A percentile compares a stretch with the other conserved stretches of the same genome.
Conservation (phyloP, 2,329 filamentous ascomycete species). For the Xylaria sp. region DNA sequence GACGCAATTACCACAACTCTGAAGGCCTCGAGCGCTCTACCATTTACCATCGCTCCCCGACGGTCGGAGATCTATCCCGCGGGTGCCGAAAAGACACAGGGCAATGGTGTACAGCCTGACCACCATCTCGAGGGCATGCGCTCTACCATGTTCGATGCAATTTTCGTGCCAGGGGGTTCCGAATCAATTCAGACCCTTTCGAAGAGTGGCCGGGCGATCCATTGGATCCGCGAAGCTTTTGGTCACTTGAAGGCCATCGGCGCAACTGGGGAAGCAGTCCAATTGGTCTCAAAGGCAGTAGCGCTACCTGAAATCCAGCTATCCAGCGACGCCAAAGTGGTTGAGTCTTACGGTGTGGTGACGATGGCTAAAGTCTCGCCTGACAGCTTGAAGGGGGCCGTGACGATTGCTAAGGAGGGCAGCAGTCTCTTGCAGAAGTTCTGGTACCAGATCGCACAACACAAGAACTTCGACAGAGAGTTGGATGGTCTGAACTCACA, state of each 20-base stretch:
- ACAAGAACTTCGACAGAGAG: conserved; percentile 80
- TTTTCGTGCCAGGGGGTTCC: conserved; percentile 80
- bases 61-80: conserved; percentile 73
- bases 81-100: conserved; percentile 63
- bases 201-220: conserved; percentile 76
- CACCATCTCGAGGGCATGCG: conserved; percentile 85
- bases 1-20: conserved; percentile 72
- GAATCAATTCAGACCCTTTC: conserved; percentile 71
- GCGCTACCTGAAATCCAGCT: conserved; percentile 56
- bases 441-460: conserved; percentile 74
- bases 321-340: conserved; percentile 60
- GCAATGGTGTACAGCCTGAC: conserved; percentile 71
- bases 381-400: conserved; percentile 68
- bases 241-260: conserved; percentile 84
- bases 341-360: conserved; percentile 81
- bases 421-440: conserved; percentile 78
- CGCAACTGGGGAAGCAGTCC: conserved; percentile 77
- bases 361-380: conserved; percentile 68
- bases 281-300: conserved; percentile 66
- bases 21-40: conserved; percentile 70
- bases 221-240: conserved; percentile 84
- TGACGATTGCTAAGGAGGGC: conserved; percentile 73
- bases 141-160: conserved; percentile 82
- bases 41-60: conserved; percentile 77
- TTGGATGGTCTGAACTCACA: conserved; percentile 72